Base-by-base conservation (phyloP, 768 basidiomycete species). In the Pleurotus ostreatus region DNA sequence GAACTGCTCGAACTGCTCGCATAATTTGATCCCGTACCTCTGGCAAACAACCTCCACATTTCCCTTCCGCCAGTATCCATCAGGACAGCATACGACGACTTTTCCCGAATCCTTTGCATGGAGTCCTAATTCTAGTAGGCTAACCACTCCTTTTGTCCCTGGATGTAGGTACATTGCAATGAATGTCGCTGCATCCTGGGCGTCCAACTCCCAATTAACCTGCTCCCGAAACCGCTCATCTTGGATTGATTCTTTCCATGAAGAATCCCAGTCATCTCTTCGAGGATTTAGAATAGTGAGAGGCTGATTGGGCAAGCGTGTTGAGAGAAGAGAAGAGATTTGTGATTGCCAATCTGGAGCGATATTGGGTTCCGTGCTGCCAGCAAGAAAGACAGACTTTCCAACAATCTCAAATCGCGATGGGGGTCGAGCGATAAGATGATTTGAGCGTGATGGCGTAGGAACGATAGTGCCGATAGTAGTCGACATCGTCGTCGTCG, bases 261-360 rank as follows among this genome's bases (percentile, higher is more conserved):
- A 41, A 22, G 38, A 23, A 44, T 59, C 54, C 57, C 57, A 59
- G 39, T 30, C 53, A 9, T 13, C 38, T n/a, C 57, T 13, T 9
- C 57, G 57, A 18, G 57, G 57, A 41, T 59, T 46, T 5, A 59
- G 5, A 34, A 59, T 44, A 34, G 57, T 59, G 20, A 59, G 39
- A 18, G 53, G 57, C 18, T 55, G 43, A 15, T 59, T 44, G 16
- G 53, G 26, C 25, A 59, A 38, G 20, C 43, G 41, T n/a, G 34
- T 13, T 16, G 38, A 49, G 13, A 49, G 25, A 15, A 34, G 22
- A 16, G 48, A 30, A 23, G 57, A 44, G 12, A 59, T 44, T 13
- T n/a, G n/a, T 2, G 54, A 49, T 43, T 55, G 54, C 57, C 57
- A 59, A 25, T 59, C 57, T 20, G 43, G 43, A n/a, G 43, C 43